Evolutionary conservation across 2,329 filamentous ascomycete genomes (phyloP), one percentile per base, ranked within the genome.

Genomic region (Colletotrichum sojae): DNA sequence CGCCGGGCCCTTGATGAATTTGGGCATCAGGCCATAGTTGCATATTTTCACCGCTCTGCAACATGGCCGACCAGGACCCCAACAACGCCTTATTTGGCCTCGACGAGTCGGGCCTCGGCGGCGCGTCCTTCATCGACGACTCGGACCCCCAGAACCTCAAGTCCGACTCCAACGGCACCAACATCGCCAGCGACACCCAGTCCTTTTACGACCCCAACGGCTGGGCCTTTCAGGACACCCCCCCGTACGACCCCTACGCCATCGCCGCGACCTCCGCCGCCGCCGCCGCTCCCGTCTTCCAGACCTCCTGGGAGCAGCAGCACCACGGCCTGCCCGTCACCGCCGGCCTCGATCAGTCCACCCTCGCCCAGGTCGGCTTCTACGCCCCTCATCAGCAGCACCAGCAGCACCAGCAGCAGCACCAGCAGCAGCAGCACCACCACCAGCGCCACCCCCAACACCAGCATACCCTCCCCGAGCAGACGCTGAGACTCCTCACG

Each of bases 141-240:
- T 40, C 62, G 25, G 74, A 73, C 25, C 60, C 71, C 56, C 67
- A 75, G 45, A 56, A 51, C 62, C 61, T 71, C 31, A 71, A 72
- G 63, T 70, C 72, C 12, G 51, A 48, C 25, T 61, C 67, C 52
- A 65, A 62, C 52, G 55, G 56, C 45, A 63, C 76, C 57, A 70
- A 63, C 70, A 69, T 71, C 73, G 58, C 71, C 59, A 63, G 53
- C 71, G 69, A 73, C 62, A 71, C 71, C 75, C 76, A 76, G 69
- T 56, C 71, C 71, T 61, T 71, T 65, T 76, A 78, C 72, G 73
- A 79, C 74, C 74, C 83, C 71, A 80, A 77, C 22, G 22, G 22
- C 77, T 88, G 86, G 86, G 75, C 79, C 71, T 86, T 86, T 72
- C 82, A 83, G 69, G 81, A 82, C 75, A 82, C 82, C 13, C 82